Conservation (phyloP, 139 green algal genomes). For the Deuterostichococcus epilithicus region DNA sequence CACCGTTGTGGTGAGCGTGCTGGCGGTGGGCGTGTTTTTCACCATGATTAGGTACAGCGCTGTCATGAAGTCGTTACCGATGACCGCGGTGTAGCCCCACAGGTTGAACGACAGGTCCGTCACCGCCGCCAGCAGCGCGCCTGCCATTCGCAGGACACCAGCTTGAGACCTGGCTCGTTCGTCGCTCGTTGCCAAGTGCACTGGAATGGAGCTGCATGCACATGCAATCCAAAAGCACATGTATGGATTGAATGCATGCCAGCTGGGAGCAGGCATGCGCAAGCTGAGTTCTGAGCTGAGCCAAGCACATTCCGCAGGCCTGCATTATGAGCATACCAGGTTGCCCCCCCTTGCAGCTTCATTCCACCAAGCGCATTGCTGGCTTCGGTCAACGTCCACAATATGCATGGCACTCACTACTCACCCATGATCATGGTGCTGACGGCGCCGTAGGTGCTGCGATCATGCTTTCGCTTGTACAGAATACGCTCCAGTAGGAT, state of each 20-base stretch:
- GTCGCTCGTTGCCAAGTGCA: slow-evolving; percentile 3
- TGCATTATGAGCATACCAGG: slow-evolving; percentile 3
- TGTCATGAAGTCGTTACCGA: slow-evolving; percentile 65
- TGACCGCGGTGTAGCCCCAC: slow-evolving; percentile 54
- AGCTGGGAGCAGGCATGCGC: too few species aligned
- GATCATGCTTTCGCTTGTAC: slow-evolving; percentile 54
- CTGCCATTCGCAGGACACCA: slow-evolving; percentile 13
- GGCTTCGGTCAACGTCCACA: too few species aligned
- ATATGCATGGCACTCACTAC: too few species aligned
- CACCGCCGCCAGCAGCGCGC: slow-evolving; percentile 53
- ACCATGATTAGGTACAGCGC: slow-evolving; percentile 68
- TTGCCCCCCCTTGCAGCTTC: too few species aligned
- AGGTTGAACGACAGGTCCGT: slow-evolving; percentile 65
- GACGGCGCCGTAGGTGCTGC: slow-evolving; percentile 43
- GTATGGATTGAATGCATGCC: not conserved
- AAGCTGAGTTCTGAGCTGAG: too few species aligned
- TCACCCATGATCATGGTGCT: slow-evolving; percentile 52
- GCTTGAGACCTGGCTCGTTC: not conserved
- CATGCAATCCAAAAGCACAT: slow-evolving; percentile 1
- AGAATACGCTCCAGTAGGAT: slow-evolving; percentile 56
- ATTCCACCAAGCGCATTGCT: too few species aligned
- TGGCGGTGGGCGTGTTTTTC: slow-evolving; percentile 53
- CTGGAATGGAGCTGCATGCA: not conserved
- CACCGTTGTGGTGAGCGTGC: slow-evolving; percentile 19
- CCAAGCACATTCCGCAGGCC: too few species aligned